Evolutionary conservation across 1,139 yeast species (phyloP), one percentile per base, ranked within the genome.

Genomic region (Debaryomyces psychrophilus): DNA sequence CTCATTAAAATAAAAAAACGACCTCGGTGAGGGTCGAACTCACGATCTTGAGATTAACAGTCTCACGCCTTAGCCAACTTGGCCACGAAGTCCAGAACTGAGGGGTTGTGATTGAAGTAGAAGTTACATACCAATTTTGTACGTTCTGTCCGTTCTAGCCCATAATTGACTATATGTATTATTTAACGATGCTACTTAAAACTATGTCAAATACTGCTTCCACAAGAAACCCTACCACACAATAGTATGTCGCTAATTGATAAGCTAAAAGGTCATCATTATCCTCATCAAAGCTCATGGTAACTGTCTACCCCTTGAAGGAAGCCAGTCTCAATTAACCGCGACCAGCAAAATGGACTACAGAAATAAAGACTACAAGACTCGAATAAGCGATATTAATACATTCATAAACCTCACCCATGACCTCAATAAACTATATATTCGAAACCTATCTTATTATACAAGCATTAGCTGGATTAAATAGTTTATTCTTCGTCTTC

Each of bases 401-500:
- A 37, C 31, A 37, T 37, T 37, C 41, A 37, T 37, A 37, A 37
- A 37, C 41, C 34, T 26, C 34, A 37, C 41, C 41, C 41, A 14
- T 37, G 41, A 37, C 41, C 41, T 7, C 17, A 28, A 37, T 37
- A 27, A 37, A 37, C 41, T 37, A 37, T 37, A 37, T 37, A 37
- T 37, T 37, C 41, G 28, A 37, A 37, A 37, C 33, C 41, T 37
- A 37, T 26, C 34, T 28, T 37, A 37, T 37, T 37, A 37, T 37
- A 37, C 34, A 37, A 15, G 28, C 18, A 27, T 37, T 28, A 27
- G 26, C 15, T 37, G 41, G 28, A 47, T 51, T 34, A 57, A 52
- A 51, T 75, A 59, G 68, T 67, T 71, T 77, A 76, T 68, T 88
- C 96, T 69, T 88, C 97, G 64, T 85, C 95, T 70, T 88, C 97